Evolutionary conservation across 2,329 filamentous ascomycete species (phyloP), one percentile per base, ranked within the genome.

Genomic region (Apiospora kogelbergensis): DNA sequence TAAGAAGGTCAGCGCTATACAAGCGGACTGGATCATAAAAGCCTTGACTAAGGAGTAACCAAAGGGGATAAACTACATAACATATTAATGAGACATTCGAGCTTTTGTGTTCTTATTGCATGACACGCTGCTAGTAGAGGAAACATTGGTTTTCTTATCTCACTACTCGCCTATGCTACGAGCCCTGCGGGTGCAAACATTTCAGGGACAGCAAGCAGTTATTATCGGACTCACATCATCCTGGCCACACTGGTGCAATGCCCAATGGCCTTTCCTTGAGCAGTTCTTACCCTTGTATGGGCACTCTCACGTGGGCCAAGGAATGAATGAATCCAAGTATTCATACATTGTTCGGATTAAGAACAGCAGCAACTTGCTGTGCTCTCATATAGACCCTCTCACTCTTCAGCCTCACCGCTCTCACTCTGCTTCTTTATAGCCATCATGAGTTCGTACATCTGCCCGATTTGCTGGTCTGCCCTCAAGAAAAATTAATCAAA

Each of bases 401-500:
- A 65, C 24, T 42, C 66, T 4, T 57, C 63, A n/a, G 26, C 44
- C 17, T 66, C 69, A 6, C 48, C 64, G 33, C 65, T 63, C 30
- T 63, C 26, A 22, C 26, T 17, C 41, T 65, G 69, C 33, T 68
- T 70, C 53, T 46, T 53, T 9, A 71, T 71, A 6, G 69, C 69
- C 60, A 46, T 40, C 69, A 71, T 71, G 24, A 99, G 84, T 78
- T 98, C 95, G 78, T 98, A 98, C 74, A 99, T 83, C 80, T 99
- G 96, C 1, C 91, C 93, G 67, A 98, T 84, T 82, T 99, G 96
- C 79, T 98, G 92, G 78, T 98, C 94, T 97, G 30, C 2, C 15
- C 9, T 22, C 40, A 7, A 15, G 22, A 15, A 42, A 17, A 7
- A 17, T 20, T 13, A 20, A 33, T 17, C 65, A n/a, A 22, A n/a